Base-by-base conservation (phyloP, 2,329 filamentous ascomycete species). In the Fusarium napiforme region DNA sequence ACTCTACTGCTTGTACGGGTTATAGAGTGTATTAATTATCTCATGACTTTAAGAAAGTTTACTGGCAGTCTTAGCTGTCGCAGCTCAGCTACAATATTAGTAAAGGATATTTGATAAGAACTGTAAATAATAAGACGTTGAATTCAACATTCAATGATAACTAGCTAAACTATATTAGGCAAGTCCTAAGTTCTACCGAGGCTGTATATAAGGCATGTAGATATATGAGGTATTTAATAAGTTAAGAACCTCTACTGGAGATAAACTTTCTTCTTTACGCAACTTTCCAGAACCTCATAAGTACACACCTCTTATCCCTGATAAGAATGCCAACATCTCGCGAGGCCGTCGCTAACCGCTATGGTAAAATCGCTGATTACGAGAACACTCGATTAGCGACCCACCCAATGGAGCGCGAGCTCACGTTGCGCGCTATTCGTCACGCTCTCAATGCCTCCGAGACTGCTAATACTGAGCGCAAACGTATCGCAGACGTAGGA, bases 161-260 rank as follows among this genome's bases (percentile, higher is more conserved):
- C 11, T 28, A 0, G 5, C 43, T 21, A 46, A 21, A 21, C 43
- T 28, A 28, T 28, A 46, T 46, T 46, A 19, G 26, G 43, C 18
- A 46, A 7, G 23, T 43, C 15, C 9, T 11, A 18, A 43, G 4
- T n/a, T 4, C 23, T 18, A 7, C 43, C 12, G 4, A 28, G 23
- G 18, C 18, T 2, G 12, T 46, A 14, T 7, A 7, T 19, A 11
- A 42, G 9, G 7, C 5, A 18, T 8, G 10, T 34, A 42, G 39
- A 16, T 5, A 5, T 26, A 19, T 46, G 43, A 46, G 43, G 23
- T 46, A 46, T 46, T 46, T 46, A 28, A 21, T 23, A 28, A 46
- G 11, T 9, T 2, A 1, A 28, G 5, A 21, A 15, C 11, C 4
- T 9, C 2, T 1, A 11, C 19, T 28, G 2, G 5, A 14, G 23